Evolutionary conservation across 495 filamentous ascomycete species (phyloP), one percentile per base, ranked within the genome.

Genomic region (Clavariopsis aquatica): DNA sequence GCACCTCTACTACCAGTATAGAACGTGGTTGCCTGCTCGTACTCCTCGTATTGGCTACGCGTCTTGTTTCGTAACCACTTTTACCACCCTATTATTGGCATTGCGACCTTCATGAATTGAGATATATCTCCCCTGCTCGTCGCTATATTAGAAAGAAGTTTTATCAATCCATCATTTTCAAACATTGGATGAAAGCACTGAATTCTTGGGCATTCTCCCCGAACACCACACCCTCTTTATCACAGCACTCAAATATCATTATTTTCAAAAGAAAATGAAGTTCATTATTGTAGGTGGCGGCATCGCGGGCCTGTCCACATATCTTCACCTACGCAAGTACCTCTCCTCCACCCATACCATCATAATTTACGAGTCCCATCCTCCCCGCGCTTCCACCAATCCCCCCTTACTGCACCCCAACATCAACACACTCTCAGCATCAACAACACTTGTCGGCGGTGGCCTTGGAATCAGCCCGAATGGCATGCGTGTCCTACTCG

Each of bases 271-370:
- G 6, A 71, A 34, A 8, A 84, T 83, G 83, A 82, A 80, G 62
- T 80, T 85, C 57, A 75, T 80, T 57, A 83, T 85, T 27, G 70
- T 83, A 24, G 83, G 83, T 49, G 82, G 71, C 43, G 83, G 83
- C 45, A 81, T 84, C 61, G 68, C 75, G 46, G 83, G 83, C 31
- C 76, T 79, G 20, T 51, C 79, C 8, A 72, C 74, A 36, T 83
- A 83, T 57, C 75, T 84, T n/a, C 71, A 72, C 29, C 77, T 85
- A 13, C 72, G 72, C 47, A 82, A 83, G 58, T 74, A 80, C 69
- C 75, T 84, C 9, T 53, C 54, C 12, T 28, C 38, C 27, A 52
- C 64, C 27, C 75, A 79, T 29, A 54, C 68, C 10, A 73, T 79
- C 62, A 41, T 20, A 17, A 77, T 80, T 56, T 78, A 78, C 66